These are phyloP conservation scores for Thinopyrum elongatum DNA, from an alignment of 176 grass and related monocot species.

Conservation along the genomic window DNA sequence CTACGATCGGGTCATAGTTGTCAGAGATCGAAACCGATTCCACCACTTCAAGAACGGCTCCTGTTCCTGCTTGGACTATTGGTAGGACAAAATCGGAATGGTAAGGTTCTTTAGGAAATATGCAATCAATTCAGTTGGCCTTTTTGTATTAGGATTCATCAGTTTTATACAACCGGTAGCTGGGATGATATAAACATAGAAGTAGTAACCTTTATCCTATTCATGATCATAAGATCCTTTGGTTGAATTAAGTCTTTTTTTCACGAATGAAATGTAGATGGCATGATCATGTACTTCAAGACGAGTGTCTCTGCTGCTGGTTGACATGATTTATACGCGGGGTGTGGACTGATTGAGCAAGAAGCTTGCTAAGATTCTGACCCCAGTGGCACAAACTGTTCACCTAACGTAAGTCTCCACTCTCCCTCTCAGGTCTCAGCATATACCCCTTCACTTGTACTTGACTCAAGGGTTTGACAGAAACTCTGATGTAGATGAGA, in stretches of 20 bases:
- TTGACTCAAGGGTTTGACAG: neutral
- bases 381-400: neutral
- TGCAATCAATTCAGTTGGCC: neutral
- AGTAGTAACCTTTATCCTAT: neutral
- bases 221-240: neutral
- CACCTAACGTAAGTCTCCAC: neutral
- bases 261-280: neutral
- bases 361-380: neutral
- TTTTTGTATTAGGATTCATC: neutral
- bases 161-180: neutral
- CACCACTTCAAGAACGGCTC: constrained; percentile 51
- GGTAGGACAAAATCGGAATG: constrained; percentile 15
- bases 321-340: neutral
- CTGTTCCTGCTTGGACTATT: constrained; percentile 44
- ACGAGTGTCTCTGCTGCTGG: neutral
- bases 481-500: neutral
- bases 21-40: constrained; percentile 46
- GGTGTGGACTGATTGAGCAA: neutral
- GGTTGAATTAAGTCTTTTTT: neutral
- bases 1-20: constrained; percentile 36
- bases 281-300: neutral
- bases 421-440: neutral
- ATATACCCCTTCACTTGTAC: neutral
- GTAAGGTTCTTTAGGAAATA: neutral
- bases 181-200: neutral